These are phyloP conservation scores for Themeda triandra DNA, from an alignment of 176 grass and related monocot genomes.

Conservation along the genomic window DNA sequence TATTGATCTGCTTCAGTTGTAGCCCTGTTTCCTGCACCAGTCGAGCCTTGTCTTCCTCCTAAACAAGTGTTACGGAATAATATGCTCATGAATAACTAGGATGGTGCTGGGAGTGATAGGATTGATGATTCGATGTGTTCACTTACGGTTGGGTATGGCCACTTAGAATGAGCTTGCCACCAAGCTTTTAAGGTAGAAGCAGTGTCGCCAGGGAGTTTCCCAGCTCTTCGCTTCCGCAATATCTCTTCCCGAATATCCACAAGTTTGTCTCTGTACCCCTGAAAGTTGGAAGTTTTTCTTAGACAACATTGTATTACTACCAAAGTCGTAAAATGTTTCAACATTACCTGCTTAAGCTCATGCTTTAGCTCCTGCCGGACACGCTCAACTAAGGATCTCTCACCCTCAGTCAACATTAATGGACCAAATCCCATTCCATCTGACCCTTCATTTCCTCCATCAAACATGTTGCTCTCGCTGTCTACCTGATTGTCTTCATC, in stretches of 20 bases:
- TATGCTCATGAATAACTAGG: not conserved
- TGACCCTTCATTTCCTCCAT: conserved; percentile 63
- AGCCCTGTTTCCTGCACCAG: conserved; percentile 94
- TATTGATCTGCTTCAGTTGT: conserved; percentile 98
- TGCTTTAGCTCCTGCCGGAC: conserved; percentile 86
- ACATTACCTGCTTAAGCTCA: conserved; percentile 85
- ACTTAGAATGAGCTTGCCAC: conserved; percentile 97
- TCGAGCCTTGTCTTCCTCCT: conserved; percentile 94
- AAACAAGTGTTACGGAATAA: not conserved
- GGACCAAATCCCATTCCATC: conserved; percentile 94
- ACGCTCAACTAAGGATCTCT: conserved; percentile 92
- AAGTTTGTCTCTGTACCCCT: conserved; percentile 98
- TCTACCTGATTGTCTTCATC: conserved; percentile 92
- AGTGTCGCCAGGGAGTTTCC: conserved; percentile 91
- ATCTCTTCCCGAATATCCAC: conserved; percentile 96
- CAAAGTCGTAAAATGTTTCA: not conserved
- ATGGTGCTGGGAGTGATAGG: not conserved
- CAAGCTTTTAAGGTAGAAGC: conserved; percentile 85
- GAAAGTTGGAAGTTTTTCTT: conserved; percentile 14
- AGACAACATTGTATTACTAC: not conserved
- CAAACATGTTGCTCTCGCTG: conserved; percentile 76
- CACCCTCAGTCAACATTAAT: conserved; percentile 85
- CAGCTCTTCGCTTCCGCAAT: conserved; percentile 89
- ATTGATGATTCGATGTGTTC: not conserved
- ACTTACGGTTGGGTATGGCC: conserved; percentile 95